Conservation (phyloP, 2,329 filamentous ascomycete species). For the Exophiala aquamarina region DNA sequence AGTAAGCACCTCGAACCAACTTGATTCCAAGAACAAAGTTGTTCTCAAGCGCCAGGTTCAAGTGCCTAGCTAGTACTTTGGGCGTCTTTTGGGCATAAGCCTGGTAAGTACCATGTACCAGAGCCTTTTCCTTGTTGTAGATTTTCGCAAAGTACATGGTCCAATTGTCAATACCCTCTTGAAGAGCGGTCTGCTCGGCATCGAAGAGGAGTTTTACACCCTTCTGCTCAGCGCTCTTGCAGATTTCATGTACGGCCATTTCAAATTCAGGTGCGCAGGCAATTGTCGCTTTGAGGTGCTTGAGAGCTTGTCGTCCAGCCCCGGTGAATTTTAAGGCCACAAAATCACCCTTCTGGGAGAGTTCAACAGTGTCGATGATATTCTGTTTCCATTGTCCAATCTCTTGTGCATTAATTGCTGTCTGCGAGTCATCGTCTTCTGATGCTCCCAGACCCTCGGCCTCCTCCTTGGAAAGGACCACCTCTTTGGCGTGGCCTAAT, state of each 20-base stretch:
- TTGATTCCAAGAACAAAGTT: slow-evolving; percentile 71
- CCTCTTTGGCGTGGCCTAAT: slow-evolving; percentile 78
- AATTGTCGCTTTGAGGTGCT: slow-evolving; percentile 62
- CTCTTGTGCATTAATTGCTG: slow-evolving; percentile 28
- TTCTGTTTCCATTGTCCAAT: slow-evolving; percentile 67
- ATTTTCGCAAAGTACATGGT: slow-evolving; percentile 72
- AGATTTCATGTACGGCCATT: slow-evolving; percentile 71
- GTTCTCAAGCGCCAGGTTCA: slow-evolving; percentile 57
- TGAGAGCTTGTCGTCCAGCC: slow-evolving; percentile 71
- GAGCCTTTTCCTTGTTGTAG: slow-evolving; percentile 70
- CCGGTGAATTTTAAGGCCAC: slow-evolving; percentile 77
- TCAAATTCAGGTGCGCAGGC: slow-evolving; percentile 65
- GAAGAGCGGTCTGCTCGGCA: slow-evolving; percentile 78
- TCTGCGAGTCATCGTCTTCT: slow-evolving; percentile 11
- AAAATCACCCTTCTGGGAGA: slow-evolving; percentile 54
- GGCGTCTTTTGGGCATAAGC: slow-evolving; percentile 70
- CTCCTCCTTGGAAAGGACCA: slow-evolving; percentile 59
- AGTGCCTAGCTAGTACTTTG: slow-evolving; percentile 57
- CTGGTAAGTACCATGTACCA: slow-evolving; percentile 80
- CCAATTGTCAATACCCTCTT: slow-evolving; percentile 79
- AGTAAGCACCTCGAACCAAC: slow-evolving; percentile 73
- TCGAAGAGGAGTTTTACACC: slow-evolving; percentile 78
- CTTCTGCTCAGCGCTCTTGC: slow-evolving; percentile 66
- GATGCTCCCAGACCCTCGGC: slow-evolving; percentile 24
- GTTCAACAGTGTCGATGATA: slow-evolving; percentile 68